Evolutionary conservation across 441 rosid species (phyloP).

Genomic region (Erodium trifolium): DNA sequence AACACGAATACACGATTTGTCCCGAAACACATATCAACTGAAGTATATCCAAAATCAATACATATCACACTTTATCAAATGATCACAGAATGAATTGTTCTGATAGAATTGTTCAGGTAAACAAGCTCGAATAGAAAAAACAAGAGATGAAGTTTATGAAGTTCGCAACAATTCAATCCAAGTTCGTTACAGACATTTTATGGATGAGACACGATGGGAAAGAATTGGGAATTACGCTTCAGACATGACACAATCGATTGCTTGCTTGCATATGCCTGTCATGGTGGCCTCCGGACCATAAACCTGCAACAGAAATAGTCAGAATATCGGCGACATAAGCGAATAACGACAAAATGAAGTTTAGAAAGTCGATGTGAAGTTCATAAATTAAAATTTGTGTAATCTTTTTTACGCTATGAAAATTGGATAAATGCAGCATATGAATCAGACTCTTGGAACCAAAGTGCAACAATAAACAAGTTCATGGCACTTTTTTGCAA

Average conservation of each 20-base stretch:
- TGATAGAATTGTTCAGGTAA: too few species aligned
- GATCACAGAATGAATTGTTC: too few species aligned
- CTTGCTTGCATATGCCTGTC: conserved; percentile 83
- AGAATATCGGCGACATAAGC: background rate
- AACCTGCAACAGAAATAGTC: conserved; percentile 34
- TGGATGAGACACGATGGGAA: background rate
- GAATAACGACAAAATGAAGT: background rate
- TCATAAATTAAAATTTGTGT: too few species aligned
- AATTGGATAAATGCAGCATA: background rate
- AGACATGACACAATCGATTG: conserved; percentile 70
- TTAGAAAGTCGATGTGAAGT: background rate
- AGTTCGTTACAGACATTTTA: too few species aligned
- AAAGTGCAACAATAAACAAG: background rate
- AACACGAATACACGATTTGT: too few species aligned
- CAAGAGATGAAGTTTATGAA: too few species aligned
- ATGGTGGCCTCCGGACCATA: conserved; percentile 85
- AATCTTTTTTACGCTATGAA: background rate
- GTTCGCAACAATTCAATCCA: too few species aligned
- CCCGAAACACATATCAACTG: too few species aligned
- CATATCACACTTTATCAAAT: too few species aligned
- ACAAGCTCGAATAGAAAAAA: too few species aligned
- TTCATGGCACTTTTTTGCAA: too few species aligned
- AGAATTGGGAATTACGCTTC: conserved; percentile 19
- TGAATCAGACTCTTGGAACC: background rate
- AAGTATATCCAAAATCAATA: too few species aligned